phyloP scores from a whole-genome alignment of 2,329 filamentous ascomycete genomes.

The Clonostachys rhizophaga region DNA sequence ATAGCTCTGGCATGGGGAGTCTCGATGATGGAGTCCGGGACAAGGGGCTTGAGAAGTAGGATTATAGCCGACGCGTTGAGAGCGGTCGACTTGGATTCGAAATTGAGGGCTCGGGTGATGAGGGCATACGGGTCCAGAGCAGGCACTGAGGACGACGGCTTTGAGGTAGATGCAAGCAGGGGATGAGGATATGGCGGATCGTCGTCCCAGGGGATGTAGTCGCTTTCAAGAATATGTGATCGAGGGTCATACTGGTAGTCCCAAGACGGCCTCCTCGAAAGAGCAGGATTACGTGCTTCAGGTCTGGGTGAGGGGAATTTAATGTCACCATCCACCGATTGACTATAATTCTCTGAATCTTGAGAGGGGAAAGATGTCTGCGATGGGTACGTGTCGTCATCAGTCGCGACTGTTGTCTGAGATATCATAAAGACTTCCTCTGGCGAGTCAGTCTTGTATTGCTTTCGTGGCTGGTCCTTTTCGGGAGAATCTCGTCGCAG shows the following conservation, averaged over 20 bases:
- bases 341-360: conserved; percentile 16
- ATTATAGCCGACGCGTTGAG: conserved; percentile 58
- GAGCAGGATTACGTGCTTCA: too few species aligned
- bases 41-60: conserved; percentile 52
- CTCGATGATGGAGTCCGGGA: conserved; percentile 51
- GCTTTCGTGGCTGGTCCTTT: background rate
- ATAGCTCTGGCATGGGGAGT: conserved; percentile 49
- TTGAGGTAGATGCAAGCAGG: background rate
- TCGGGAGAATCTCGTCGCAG: conserved; percentile 11
- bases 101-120: conserved; percentile 47
- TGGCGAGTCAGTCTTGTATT: conserved; percentile 17
- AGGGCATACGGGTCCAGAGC: conserved; percentile 53
- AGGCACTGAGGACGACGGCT: background rate
- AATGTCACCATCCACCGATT: too few species aligned
- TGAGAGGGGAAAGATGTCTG: conserved; percentile 21
- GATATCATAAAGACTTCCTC: conserved; percentile 39
- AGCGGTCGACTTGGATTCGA: conserved; percentile 50
- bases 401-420: conserved; percentile 32
- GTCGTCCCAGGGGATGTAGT: conserved; percentile 54
- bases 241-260: conserved; percentile 21
- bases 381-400: conserved; percentile 23
- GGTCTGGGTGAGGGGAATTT: too few species aligned
- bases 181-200: conserved; percentile 46
- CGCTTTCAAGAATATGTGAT: conserved; percentile 45
- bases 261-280: too few species aligned